These are phyloP conservation scores for Mortierella sp. DNA, from an alignment of 371 early-diverging fungal species.

Conservation along the genomic window DNA sequence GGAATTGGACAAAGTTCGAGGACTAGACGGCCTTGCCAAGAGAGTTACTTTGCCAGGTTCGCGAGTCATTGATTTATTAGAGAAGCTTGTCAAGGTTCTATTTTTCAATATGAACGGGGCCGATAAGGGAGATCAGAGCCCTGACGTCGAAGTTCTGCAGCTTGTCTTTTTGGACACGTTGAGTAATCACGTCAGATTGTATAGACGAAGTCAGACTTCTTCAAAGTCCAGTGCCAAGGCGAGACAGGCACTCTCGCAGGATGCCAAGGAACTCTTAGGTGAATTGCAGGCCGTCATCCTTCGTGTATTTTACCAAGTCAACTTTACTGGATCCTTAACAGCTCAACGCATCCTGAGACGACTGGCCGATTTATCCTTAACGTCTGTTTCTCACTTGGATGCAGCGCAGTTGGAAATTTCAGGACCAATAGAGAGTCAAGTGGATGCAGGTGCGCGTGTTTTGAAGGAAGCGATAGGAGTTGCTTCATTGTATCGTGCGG, in stretches of 20 bases:
- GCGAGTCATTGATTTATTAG: constrained; percentile 61
- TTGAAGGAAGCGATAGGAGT: constrained; percentile 46
- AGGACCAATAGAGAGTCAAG: neutral
- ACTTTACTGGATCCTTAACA: constrained; percentile 1
- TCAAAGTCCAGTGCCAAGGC: neutral
- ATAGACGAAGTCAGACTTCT: constrained; percentile 14
- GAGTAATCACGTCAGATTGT: constrained; percentile 33
- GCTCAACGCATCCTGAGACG: constrained; percentile 40
- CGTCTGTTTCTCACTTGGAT: constrained; percentile 51
- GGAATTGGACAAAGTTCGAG: constrained; percentile 62
- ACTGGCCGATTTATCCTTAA: constrained; percentile 46
- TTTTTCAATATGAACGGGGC: constrained; percentile 18
- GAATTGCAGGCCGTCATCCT: constrained; percentile 36
- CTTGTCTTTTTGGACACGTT: constrained; percentile 54
- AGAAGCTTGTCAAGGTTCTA: constrained; percentile 42
- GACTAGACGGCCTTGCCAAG: constrained; percentile 66
- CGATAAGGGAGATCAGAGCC: neutral
- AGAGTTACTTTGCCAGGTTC: constrained; percentile 60
- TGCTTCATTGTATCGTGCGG: constrained; percentile 47
- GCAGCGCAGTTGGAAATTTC: constrained; percentile 27
- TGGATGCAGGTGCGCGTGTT: constrained; percentile 19
- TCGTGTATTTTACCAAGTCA: constrained; percentile 28
- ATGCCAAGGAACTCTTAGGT: constrained; percentile 37
- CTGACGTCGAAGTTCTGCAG: constrained; percentile 45
- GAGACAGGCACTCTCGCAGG: constrained; percentile 11